Evolutionary conservation across 108 stramenopile genomes (phyloP).

Genomic region (Discostella pseudostelligera): DNA sequence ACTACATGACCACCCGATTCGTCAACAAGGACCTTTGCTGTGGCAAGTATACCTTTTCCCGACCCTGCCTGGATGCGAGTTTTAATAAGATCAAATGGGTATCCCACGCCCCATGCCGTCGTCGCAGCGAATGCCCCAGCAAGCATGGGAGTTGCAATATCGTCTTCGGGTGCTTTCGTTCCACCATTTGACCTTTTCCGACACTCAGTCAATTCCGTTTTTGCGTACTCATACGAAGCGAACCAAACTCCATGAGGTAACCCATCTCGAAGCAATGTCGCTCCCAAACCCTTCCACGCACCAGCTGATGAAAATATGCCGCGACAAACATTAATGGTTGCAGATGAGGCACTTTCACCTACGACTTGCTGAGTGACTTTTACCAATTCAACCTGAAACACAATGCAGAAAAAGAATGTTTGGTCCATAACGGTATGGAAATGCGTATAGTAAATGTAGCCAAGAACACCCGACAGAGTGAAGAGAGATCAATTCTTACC

Average conservation of each 20-base stretch:
- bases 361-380: conserved; percentile 76
- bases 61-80: conserved; percentile 74
- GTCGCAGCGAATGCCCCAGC: conserved; percentile 80
- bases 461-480: too few species aligned
- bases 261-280: conserved; percentile 70
- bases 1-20: conserved; percentile 57
- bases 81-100: conserved; percentile 83
- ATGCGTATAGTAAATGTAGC: too few species aligned
- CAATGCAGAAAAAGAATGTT: background rate
- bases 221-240: conserved; percentile 55
- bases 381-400: conserved; percentile 64
- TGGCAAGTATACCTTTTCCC: conserved; percentile 47
- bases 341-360: conserved; percentile 24
- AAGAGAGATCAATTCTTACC: conserved; percentile 13
- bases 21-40: conserved; percentile 50
- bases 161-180: conserved; percentile 7
- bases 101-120: conserved; percentile 83
- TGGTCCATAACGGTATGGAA: too few species aligned
- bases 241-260: conserved; percentile 89
- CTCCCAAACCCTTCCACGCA: conserved; percentile 70
- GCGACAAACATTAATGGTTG: conserved; percentile 23
- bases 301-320: conserved; percentile 18
- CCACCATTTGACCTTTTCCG: background rate
- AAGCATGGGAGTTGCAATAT: conserved; percentile 55
- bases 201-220: conserved; percentile 29